phyloP scores from a whole-genome alignment of 2,329 filamentous ascomycete species.

The Trichophyton simii region DNA sequence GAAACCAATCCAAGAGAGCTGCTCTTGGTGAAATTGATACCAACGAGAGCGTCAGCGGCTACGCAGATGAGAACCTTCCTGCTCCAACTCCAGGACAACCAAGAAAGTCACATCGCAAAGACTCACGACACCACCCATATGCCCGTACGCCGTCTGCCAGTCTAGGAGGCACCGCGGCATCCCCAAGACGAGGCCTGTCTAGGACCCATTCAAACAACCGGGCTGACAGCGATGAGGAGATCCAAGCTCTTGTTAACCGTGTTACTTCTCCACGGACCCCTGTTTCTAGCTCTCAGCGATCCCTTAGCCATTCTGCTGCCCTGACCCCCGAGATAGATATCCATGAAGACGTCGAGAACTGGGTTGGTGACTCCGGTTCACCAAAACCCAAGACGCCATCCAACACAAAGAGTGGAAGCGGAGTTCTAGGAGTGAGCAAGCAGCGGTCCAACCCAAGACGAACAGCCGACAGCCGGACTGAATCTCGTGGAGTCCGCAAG shows the following conservation, averaged over 20 bases:
- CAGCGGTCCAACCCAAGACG: slow-evolving; percentile 45
- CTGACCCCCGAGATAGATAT: slow-evolving; percentile 54
- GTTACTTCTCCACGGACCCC: slow-evolving; percentile 51
- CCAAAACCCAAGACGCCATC: slow-evolving; percentile 42
- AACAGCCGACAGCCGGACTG: slow-evolving; percentile 27
- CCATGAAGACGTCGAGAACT: slow-evolving; percentile 56
- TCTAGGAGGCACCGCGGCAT: slow-evolving; percentile 20
- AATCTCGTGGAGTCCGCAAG: slow-evolving; percentile 33
- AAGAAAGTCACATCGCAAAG: slow-evolving; percentile 69
- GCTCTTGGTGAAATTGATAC: slow-evolving; percentile 90
- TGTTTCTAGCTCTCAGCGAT: slow-evolving; percentile 39
- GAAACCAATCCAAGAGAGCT: slow-evolving; percentile 59
- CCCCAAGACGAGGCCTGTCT: slow-evolving; percentile 5
- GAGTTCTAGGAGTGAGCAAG: slow-evolving; percentile 47
- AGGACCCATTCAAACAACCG: slow-evolving; percentile 20
- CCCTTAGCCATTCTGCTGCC: slow-evolving; percentile 62
- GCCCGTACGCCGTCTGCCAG: slow-evolving; percentile 42
- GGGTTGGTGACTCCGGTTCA: slow-evolving; percentile 32
- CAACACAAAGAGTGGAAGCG: slow-evolving; percentile 40
- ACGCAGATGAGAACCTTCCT: slow-evolving; percentile 71
- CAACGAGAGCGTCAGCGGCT: slow-evolving; percentile 46
- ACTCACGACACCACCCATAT: slow-evolving; percentile 62
- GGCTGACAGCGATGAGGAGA: slow-evolving; percentile 69
- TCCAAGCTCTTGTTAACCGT: slow-evolving; percentile 55
- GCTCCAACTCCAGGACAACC: slow-evolving; percentile 93